Base-by-base conservation (phyloP, 2,329 filamentous ascomycete genomes). In the Boeremia exigua region DNA sequence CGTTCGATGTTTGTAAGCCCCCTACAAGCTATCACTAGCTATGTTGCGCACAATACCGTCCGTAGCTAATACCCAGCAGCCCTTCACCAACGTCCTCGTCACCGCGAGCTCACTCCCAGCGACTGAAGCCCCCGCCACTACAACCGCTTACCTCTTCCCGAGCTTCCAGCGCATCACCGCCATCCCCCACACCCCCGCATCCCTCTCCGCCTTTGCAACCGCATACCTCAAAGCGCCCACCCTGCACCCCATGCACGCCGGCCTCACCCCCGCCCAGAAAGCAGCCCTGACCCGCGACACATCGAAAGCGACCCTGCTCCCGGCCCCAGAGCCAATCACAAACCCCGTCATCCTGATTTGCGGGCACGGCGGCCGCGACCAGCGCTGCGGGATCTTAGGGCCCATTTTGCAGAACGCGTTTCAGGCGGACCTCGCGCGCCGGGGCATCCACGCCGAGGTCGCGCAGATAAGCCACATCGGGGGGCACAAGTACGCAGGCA, bases 401-500 rank as follows among this genome's bases (percentile, higher is more conserved):
- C 92, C 92, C 0, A 76, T 91, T 1, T 79, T 98, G 12, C 80
- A 85, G 63, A 76, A 76, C 0, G 88, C 92, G 65, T 98, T 98
- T 63, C 82, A 86, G 62, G 75, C 74, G 8, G 82, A 85, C 65
- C 72, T 93, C 6, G 74, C 75, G 2, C 74, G 71, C 4, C 75
- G 78, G 15, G 84, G 83, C 0, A 73, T 82, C 4, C 70, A 77
- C 0, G 89, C 86, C 2, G 79, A 87, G 43, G 83, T 93, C 0
- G 91, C 85, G 0, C 68, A 88, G 50, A 89, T 93, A 51, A 91
- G 88, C 58, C 91, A 96, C 67, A 87, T 96, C 48, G 90, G 91
- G 1, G 91, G 91, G 0, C 91, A 96, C 75, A 93, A 92, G 72
- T 94, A 88, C 71, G 91, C 91, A 0, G 91, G 91, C 1, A 96